Base-by-base conservation (phyloP, 257 asterid genomes). In the Scutellaria barbata region DNA sequence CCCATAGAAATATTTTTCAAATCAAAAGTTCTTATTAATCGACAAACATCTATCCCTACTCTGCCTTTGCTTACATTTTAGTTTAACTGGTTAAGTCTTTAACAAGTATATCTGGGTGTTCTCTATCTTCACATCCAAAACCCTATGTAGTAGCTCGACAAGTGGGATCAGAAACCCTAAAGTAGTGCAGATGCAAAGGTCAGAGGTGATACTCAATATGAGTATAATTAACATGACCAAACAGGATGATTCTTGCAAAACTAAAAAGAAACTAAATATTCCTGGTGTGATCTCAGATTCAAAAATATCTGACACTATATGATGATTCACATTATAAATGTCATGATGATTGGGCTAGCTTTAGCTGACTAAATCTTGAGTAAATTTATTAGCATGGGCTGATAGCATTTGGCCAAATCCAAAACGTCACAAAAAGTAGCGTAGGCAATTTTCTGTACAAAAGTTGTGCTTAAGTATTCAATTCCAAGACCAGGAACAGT, bases 401-500 rank as follows among this genome's bases (percentile, higher is more conserved):
- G 35, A 30, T 30, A 30, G 35, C 35, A 30, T 30, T 30, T 20
- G 9, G 9, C 30, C 12, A 41, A 30, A 30, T 51, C n/a, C 6
- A 39, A 33, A 61, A 5, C 0, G 13, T 14, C 5, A 5, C 10
- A 17, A 46, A 48, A 45, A 7, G 16, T 25, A 46, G 55, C 67
- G n/a, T n/a, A n/a, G n/a, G n/a, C n/a, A n/a, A 47, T 20, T 9
- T 66, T 59, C 43, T 5, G 4, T 12, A 12, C 52, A 37, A 12
- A 13, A 48, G 25, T 35, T 65, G 10, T 37, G 55, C 25, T 37
- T 12, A 17, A 13, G 46, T 54, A 42, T 35, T 42, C 33, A 35
- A 54, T 50, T 53, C 56, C 76, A 61, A 53, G 17, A 48, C 56
- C 68, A 11, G 12, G 20, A 25, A 13, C n/a, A 51, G 1, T 3